These are phyloP conservation scores for Sarocladium kiliense DNA, from an alignment of 2,329 filamentous ascomycete species.

Conservation along the genomic window DNA sequence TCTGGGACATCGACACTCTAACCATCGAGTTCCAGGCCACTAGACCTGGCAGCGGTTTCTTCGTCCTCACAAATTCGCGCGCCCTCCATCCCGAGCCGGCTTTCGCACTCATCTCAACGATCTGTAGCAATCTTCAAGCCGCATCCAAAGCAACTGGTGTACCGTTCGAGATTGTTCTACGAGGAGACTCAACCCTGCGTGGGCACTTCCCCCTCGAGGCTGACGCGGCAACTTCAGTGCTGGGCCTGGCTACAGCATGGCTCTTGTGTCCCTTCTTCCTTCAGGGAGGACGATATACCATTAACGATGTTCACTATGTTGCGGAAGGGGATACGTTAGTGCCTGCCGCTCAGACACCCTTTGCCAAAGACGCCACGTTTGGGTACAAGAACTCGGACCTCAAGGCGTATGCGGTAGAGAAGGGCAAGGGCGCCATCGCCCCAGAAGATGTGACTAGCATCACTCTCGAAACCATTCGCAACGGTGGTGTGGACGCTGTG, in stretches of 20 bases:
- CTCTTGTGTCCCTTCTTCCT: slow-evolving; percentile 54
- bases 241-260: slow-evolving; percentile 47
- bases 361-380: slow-evolving; percentile 53
- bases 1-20: slow-evolving; percentile 43
- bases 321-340: slow-evolving; percentile 40
- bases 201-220: slow-evolving; percentile 53
- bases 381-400: slow-evolving; percentile 51
- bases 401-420: slow-evolving; percentile 45
- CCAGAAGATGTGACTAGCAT: slow-evolving; percentile 36
- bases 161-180: slow-evolving; percentile 48
- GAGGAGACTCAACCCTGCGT: slow-evolving; percentile 51
- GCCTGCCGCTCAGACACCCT: slow-evolving; percentile 46
- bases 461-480: slow-evolving; percentile 40
- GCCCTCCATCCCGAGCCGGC: slow-evolving; percentile 46
- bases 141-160: slow-evolving; percentile 34
- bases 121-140: slow-evolving; percentile 42
- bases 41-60: slow-evolving; percentile 41
- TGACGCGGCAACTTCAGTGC: slow-evolving; percentile 43
- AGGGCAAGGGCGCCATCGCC: slow-evolving; percentile 37
- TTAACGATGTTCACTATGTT: slow-evolving; percentile 54
- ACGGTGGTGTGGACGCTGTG: slow-evolving; percentile 37
- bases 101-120: slow-evolving; percentile 39
- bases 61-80: slow-evolving; percentile 56
- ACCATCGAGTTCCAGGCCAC: slow-evolving; percentile 35
- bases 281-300: slow-evolving; percentile 53